Percentiles rank a stretch among this genome's conserved stretches.
phyloP scores from a whole-genome alignment of 1,139 yeast species.

The Suhomyces bolitotheri region DNA sequence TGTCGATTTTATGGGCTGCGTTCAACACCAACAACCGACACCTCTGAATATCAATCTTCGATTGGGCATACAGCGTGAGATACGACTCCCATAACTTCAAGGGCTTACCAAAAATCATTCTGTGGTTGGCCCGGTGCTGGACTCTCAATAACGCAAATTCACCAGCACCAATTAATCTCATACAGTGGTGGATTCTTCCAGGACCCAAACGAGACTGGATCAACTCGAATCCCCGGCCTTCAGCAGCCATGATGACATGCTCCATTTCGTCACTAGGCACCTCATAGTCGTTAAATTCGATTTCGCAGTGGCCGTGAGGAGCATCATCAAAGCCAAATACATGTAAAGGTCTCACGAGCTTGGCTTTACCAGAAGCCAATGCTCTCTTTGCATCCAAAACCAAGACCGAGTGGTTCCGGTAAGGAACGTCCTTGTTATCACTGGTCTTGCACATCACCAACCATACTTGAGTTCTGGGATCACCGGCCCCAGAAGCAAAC shows the following conservation, averaged over 20 bases:
- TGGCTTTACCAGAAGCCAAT: slow-evolving; percentile 52
- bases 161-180: slow-evolving; percentile 68
- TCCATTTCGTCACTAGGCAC: slow-evolving; percentile 46
- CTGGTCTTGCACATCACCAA: slow-evolving; percentile 68
- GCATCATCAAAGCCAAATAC: slow-evolving; percentile 72
- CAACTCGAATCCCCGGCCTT: slow-evolving; percentile 66
- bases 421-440: slow-evolving; percentile 29
- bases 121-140: slow-evolving; percentile 54
- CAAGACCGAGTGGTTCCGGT: slow-evolving; percentile 61
- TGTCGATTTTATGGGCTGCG: slow-evolving; percentile 67
- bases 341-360: slow-evolving; percentile 52
- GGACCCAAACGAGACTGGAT: slow-evolving; percentile 74
- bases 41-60: slow-evolving; percentile 57
- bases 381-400: slow-evolving; percentile 58
- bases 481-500: slow-evolving; percentile 80
- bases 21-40: slow-evolving; percentile 60
- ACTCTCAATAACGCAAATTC: slow-evolving; percentile 58
- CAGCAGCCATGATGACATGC: slow-evolving; percentile 44
- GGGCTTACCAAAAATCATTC: slow-evolving; percentile 59
- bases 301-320: slow-evolving; percentile 74
- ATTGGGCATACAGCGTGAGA: slow-evolving; percentile 53
- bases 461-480: slow-evolving; percentile 64
- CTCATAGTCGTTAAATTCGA: slow-evolving; percentile 53
- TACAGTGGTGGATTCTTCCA: slow-evolving; percentile 74
- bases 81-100: slow-evolving; percentile 57